Conservation (phyloP, 495 filamentous ascomycete genomes). For the Xylona heveae region DNA sequence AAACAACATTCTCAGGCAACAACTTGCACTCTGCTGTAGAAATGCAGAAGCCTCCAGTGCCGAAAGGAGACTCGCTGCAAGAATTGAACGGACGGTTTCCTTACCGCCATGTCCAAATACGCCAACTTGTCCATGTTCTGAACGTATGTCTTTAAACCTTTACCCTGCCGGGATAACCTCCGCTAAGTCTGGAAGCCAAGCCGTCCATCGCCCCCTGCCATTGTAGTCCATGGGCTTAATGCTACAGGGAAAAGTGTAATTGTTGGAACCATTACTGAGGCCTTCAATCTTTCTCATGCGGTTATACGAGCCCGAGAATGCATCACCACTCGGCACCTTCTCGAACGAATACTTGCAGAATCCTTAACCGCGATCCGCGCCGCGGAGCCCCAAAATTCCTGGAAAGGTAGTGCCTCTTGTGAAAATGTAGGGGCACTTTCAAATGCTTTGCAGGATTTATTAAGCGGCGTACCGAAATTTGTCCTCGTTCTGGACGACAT, state of each 20-base stretch:
- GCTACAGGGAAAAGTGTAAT: slow-evolving; percentile 80
- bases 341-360: slow-evolving; percentile 37
- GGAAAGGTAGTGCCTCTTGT: slow-evolving; percentile 27
- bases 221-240: slow-evolving; percentile 71
- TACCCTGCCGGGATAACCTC: slow-evolving; percentile 1
- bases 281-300: slow-evolving; percentile 33
- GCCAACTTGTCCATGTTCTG: slow-evolving; percentile 38
- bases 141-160: slow-evolving; percentile 22
- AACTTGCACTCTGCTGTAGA: no score
- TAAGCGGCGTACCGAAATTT: slow-evolving; percentile 30
- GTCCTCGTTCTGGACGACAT: slow-evolving; percentile 82
- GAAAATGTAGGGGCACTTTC: slow-evolving; percentile 57
- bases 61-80: no score
- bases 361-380: slow-evolving; percentile 8
- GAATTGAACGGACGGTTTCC: slow-evolving; percentile 27
- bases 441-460: slow-evolving; percentile 39
- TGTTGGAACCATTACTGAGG: slow-evolving; percentile 35
- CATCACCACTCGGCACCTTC: slow-evolving; percentile 72
- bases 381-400: slow-evolving; percentile 30
- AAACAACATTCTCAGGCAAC: no score
- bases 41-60: no score
- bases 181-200: not conserved
- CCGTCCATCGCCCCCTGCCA: slow-evolving; percentile 21
- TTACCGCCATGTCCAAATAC: slow-evolving; percentile 41
- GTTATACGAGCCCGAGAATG: slow-evolving; percentile 68